These are phyloP conservation scores for Venturia pyrina DNA, from an alignment of 2,329 filamentous ascomycete species.

Conservation along the genomic window DNA sequence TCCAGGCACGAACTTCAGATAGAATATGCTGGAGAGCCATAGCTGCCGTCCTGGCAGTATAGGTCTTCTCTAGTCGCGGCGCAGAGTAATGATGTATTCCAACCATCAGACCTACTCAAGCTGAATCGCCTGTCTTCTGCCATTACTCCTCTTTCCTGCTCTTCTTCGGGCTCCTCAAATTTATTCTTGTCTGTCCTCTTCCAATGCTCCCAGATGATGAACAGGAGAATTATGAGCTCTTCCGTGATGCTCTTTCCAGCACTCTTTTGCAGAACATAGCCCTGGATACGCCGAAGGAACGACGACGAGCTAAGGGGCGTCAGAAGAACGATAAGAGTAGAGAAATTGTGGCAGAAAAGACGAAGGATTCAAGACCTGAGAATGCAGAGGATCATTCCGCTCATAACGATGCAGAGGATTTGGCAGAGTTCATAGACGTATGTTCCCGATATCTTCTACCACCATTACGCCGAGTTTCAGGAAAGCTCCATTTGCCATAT, in stretches of 20 bases:
- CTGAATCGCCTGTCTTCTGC: not conserved
- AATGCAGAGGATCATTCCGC: slow-evolving; percentile 15
- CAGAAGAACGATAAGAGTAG: slow-evolving; percentile 3
- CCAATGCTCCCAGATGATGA: slow-evolving; percentile 7
- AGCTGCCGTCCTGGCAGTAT: not conserved
- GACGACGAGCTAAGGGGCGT: slow-evolving; percentile 9
- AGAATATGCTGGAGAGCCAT: not conserved
- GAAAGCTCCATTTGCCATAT: not conserved
- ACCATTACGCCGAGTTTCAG: not conserved
- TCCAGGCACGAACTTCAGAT: not conserved
- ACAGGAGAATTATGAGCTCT: slow-evolving; percentile 53
- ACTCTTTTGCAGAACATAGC: slow-evolving; percentile 53
- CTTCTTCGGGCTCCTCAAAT: not conserved
- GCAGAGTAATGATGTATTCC: not conserved
- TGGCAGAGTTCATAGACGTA: slow-evolving; percentile 70
- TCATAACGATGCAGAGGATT: slow-evolving; percentile 48
- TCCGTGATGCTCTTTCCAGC: slow-evolving; percentile 65
- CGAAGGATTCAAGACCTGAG: slow-evolving; percentile 1
- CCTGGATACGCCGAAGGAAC: slow-evolving; percentile 2
- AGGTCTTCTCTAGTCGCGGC: not conserved
- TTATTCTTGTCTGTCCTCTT: not conserved
- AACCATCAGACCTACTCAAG: not conserved
- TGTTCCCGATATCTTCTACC: not conserved
- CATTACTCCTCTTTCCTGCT: not conserved
- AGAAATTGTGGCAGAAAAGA: not conserved